Conservation (phyloP, 176 grass and related monocot species). For the Cenchrus americanus region DNA sequence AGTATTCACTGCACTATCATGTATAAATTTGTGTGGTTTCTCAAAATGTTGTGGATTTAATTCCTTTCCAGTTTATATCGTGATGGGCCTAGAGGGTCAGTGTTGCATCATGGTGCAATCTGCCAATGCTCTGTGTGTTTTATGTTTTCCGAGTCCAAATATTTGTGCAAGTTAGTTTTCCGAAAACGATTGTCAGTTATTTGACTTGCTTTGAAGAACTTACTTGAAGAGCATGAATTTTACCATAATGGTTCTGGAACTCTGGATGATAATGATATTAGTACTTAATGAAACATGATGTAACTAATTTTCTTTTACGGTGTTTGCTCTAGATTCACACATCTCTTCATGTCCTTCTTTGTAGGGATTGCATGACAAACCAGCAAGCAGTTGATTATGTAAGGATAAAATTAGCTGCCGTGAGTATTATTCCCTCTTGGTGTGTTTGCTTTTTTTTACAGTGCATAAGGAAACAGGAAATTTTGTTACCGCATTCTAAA, state of each 20-base stretch:
- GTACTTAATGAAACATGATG: slow-evolving; percentile 12
- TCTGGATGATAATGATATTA: background rate
- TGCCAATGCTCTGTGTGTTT: background rate
- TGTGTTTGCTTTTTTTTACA: background rate
- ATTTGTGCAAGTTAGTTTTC: background rate
- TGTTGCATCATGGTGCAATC: background rate
- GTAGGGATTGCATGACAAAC: slow-evolving; percentile 45
- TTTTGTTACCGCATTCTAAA: background rate
- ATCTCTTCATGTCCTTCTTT: background rate
- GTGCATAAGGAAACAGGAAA: background rate
- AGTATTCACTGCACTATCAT: background rate
- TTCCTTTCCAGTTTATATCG: slow-evolving; percentile 2
- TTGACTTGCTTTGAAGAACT: slow-evolving; percentile 1
- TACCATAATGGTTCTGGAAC: background rate
- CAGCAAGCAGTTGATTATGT: slow-evolving; percentile 41
- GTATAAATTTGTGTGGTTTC: slow-evolving; percentile 14
- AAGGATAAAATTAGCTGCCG: background rate
- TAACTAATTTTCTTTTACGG: background rate
- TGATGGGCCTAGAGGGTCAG: background rate
- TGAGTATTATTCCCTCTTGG: slow-evolving; percentile 23
- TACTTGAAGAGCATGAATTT: slow-evolving; percentile 20
- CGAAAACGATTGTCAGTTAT: background rate
- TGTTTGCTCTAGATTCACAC: slow-evolving; percentile 28
- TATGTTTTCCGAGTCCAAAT: slow-evolving; percentile 12
- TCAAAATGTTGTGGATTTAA: slow-evolving; percentile 5